Evolutionary conservation across 2,329 filamentous ascomycete species (phyloP).

Genomic region (Penicillium polonicum): DNA sequence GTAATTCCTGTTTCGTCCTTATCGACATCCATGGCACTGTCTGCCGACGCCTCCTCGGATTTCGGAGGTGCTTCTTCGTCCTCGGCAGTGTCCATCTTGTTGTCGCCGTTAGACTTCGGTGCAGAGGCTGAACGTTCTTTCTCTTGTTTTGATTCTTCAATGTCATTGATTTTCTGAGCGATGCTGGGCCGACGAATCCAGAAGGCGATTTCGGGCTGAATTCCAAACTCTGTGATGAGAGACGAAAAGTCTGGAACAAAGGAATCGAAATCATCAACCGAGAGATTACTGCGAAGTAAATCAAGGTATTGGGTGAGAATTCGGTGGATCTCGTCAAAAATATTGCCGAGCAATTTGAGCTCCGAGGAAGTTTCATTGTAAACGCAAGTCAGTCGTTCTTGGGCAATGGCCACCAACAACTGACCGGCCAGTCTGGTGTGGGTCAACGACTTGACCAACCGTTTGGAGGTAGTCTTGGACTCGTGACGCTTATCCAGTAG

Average conservation of each 20-base stretch:
- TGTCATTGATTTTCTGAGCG: conserved; percentile 58
- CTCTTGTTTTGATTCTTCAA: conserved; percentile 37
- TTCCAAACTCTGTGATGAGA: conserved; percentile 73
- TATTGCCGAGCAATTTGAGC: conserved; percentile 82
- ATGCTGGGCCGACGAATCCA: conserved; percentile 76
- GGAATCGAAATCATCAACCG: conserved; percentile 71
- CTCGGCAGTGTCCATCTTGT: conserved; percentile 38
- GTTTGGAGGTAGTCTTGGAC: conserved; percentile 69
- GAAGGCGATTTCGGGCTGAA: conserved; percentile 80
- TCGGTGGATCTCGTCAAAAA: conserved; percentile 86
- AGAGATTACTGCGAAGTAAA: conserved; percentile 76
- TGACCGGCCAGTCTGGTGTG: conserved; percentile 76
- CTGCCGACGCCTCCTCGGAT: conserved; percentile 21
- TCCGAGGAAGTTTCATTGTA: conserved; percentile 76
- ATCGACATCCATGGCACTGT: conserved; percentile 38
- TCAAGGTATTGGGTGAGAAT: conserved; percentile 87
- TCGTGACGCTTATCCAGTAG: conserved; percentile 80
- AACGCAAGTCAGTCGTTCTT: conserved; percentile 84
- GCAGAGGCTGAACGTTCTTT: conserved; percentile 25
- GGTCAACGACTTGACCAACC: conserved; percentile 75
- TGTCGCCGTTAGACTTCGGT: conserved; percentile 30
- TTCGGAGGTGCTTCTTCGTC: conserved; percentile 22
- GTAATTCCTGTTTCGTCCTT: conserved; percentile 25
- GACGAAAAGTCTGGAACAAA: conserved; percentile 72
- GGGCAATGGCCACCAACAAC: conserved; percentile 84